Conservation (phyloP, 2,329 filamentous ascomycete genomes). For the Exophiala aquamarina region DNA sequence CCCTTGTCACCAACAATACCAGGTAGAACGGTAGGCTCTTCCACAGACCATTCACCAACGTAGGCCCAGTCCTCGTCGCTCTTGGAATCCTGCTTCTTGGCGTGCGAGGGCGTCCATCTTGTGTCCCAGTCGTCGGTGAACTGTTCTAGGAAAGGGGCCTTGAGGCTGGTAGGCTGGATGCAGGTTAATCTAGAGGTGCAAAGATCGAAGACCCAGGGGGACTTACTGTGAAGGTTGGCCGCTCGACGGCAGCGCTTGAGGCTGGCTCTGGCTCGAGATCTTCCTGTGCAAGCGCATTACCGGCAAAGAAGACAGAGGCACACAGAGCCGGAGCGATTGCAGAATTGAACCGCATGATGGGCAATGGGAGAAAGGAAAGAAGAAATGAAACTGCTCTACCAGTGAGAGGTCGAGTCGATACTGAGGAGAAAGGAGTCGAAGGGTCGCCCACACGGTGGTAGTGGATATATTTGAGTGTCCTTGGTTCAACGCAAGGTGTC, state of each 20-base stretch:
- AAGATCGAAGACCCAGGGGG: not conserved
- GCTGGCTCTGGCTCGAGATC: conserved; percentile 50
- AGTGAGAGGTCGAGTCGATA: conserved; percentile 24
- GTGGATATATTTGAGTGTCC: conserved; percentile 13
- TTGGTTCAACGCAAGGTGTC: conserved; percentile 24
- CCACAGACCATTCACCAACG: conserved; percentile 92
- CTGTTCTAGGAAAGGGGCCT: conserved; percentile 96
- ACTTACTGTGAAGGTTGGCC: conserved; percentile 87
- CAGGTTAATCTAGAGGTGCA: conserved; percentile 9
- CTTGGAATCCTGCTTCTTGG: conserved; percentile 88
- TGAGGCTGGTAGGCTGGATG: conserved; percentile 75
- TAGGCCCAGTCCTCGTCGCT: conserved; percentile 93
- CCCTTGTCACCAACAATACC: conserved; percentile 95
- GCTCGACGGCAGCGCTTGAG: conserved; percentile 60
- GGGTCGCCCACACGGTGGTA: conserved; percentile 2
- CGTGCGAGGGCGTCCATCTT: conserved; percentile 91
- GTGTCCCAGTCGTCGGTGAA: conserved; percentile 95
- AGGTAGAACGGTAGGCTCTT: conserved; percentile 88
- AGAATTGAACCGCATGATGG: conserved; percentile 80
- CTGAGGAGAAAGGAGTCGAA: conserved; percentile 22
- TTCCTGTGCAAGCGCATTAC: conserved; percentile 68
- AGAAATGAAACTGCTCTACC: conserved; percentile 9
- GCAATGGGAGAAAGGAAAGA: conserved; percentile 20
- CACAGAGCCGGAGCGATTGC: conserved; percentile 69
- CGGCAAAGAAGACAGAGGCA: conserved; percentile 67